Evolutionary conservation across 495 filamentous ascomycete genomes (phyloP), one percentile per base, ranked within the genome.

Genomic region (Bathelium albidoporum): DNA sequence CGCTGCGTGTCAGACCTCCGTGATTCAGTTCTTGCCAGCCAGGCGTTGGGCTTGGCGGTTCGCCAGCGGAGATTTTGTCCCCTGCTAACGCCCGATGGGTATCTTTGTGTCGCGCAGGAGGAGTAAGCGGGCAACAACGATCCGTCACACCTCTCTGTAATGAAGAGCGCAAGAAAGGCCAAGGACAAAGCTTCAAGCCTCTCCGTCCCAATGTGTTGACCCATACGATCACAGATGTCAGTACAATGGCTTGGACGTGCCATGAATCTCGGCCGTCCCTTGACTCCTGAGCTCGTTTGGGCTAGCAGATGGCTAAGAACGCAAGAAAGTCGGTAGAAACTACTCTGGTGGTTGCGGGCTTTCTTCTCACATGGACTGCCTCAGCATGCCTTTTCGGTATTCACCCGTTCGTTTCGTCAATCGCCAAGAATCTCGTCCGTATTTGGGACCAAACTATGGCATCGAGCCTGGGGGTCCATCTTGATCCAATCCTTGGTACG

Each of bases 361-460:
- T 55, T 55, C 49, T 29, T 55, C 49, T 55, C 24, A 55, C 49
- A 55, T n/a, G 49, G 11, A 55, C 49, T 29, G 49, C 24, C 24
- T 29, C 49, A 55, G 9, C 49, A 26, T 16, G 5, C 26, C 5
- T 55, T 29, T 7, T 55, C 20, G 10, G 24, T 16, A 20, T 11
- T 55, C 24, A 55, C 29, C 49, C 24, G 49, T 55, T 55, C 49
- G 49, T 55, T 55, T 55, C 49, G 49, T 24, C 49, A 55, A 29
- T 55, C 20, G 22, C 49, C 49, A 11, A 9, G 22, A 20, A 5
- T 55, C 49, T 55, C 24, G 22, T 9, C 10, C 24, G 49, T 29
- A n/a, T 18, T 9, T 16, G n/a, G 16, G 24, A 55, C 24, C 49
- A 9, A 20, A 55, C 49, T 10, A 28, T 29, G 24, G 20, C 24